Conservation (phyloP, 495 filamentous ascomycete species). For the Hypomontagnella submonticulosa region DNA sequence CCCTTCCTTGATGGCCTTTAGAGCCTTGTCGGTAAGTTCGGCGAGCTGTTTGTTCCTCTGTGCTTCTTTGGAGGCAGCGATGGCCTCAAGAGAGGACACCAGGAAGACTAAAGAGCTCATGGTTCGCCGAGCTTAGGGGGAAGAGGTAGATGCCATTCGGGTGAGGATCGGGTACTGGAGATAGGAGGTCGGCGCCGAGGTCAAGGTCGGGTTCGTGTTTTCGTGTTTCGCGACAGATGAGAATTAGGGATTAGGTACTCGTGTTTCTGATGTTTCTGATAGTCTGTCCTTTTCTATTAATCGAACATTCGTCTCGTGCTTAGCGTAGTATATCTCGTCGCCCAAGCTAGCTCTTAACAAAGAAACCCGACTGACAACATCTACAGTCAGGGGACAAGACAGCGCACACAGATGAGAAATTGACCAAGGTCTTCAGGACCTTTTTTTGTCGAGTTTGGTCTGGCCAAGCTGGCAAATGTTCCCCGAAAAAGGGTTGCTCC, state of each 20-base stretch:
- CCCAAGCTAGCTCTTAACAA: slow-evolving; percentile 13
- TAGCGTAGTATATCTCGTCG: slow-evolving; percentile 20
- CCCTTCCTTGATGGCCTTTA: slow-evolving; percentile 81
- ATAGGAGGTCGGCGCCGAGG: slow-evolving; percentile 4
- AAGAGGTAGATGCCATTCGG: slow-evolving; percentile 54
- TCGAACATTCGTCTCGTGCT: slow-evolving; percentile 1
- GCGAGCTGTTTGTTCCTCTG: slow-evolving; percentile 80
- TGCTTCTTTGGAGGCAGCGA: slow-evolving; percentile 88
- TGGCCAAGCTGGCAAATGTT: slow-evolving; percentile 41
- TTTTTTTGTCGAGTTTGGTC: slow-evolving; percentile 30
- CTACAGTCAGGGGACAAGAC: slow-evolving; percentile 18
- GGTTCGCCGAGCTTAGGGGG: slow-evolving; percentile 58
- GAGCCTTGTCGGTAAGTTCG: slow-evolving; percentile 81
- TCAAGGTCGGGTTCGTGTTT: slow-evolving; percentile 6
- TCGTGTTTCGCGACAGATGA: slow-evolving; percentile 17
- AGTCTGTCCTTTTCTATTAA: slow-evolving; percentile 28
- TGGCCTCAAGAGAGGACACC: slow-evolving; percentile 88
- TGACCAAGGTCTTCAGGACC: slow-evolving; percentile 19
- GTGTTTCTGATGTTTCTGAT: slow-evolving; percentile 6
- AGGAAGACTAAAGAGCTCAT: slow-evolving; percentile 97
- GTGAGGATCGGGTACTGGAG: slow-evolving; percentile 23
- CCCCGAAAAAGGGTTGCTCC: slow-evolving; percentile 36
- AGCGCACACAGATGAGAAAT: slow-evolving; percentile 18
- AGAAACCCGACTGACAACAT: slow-evolving; percentile 9
- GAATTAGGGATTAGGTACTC: slow-evolving; percentile 17